Percentiles rank a stretch among this genome's conserved stretches.
phyloP scores from a whole-genome alignment of 2,329 filamentous ascomycete species.

The Venturia nashicola region DNA sequence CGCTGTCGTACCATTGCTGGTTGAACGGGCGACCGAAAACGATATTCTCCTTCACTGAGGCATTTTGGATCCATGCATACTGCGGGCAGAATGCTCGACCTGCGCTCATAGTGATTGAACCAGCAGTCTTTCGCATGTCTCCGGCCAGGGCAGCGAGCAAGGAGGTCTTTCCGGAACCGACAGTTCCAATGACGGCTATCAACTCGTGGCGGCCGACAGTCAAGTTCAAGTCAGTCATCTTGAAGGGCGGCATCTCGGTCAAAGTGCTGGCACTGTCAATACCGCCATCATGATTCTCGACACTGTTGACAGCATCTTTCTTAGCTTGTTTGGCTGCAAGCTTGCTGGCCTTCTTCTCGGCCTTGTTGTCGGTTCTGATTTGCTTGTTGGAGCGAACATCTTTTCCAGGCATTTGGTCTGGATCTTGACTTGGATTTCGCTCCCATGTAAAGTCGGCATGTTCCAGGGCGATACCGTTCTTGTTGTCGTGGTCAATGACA shows the following conservation, averaged over 20 bases:
- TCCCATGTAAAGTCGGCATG: constrained; percentile 85
- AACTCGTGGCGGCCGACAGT: constrained; percentile 62
- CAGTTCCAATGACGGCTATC: constrained; percentile 75
- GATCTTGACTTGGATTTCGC: constrained; percentile 41
- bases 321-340: constrained; percentile 26
- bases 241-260: constrained; percentile 54
- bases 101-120: constrained; percentile 63
- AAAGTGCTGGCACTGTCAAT: constrained; percentile 43
- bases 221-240: constrained; percentile 56
- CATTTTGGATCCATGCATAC: constrained; percentile 96
- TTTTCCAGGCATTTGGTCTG: constrained; percentile 21
- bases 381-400: constrained; percentile 21
- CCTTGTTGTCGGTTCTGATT: constrained; percentile 26
- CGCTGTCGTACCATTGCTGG: constrained; percentile 65
- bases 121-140: constrained; percentile 78
- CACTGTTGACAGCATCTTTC: constrained; percentile 14
- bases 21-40: constrained; percentile 70
- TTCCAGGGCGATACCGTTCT: constrained; percentile 53
- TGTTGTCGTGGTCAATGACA: constrained; percentile 38
- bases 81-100: constrained; percentile 86
- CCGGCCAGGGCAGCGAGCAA: constrained; percentile 80
- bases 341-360: constrained; percentile 33
- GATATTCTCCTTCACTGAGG: constrained; percentile 79
- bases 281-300: constrained; percentile 22
- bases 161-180: constrained; percentile 83